phyloP scores from a whole-genome alignment of 1,284 basidiomycete species.

The Tetrapyrgos nigripes region DNA sequence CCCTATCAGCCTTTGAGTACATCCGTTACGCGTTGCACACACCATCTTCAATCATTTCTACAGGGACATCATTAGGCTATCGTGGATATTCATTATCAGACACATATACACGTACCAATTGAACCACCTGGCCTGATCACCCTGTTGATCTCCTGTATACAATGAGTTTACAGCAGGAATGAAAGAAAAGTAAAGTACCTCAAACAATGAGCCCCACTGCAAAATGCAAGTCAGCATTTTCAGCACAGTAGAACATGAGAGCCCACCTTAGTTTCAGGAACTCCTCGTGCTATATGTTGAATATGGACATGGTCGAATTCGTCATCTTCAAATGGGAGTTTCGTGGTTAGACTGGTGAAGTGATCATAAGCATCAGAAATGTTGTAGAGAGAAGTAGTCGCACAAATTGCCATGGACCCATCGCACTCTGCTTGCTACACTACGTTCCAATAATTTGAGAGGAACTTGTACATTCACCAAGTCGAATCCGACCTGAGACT shows the following conservation, averaged over 20 bases:
- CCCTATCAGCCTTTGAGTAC: neutral
- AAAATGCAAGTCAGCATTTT: constrained; percentile 13
- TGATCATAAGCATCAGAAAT: neutral
- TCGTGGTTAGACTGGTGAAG: constrained; percentile 65
- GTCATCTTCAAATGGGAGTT: constrained; percentile 78
- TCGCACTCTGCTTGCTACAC: constrained; percentile 59
- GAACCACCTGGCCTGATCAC: constrained; percentile 71
- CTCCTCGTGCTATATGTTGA: constrained; percentile 63
- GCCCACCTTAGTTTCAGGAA: constrained; percentile 76
- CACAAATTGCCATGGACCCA: constrained; percentile 83
- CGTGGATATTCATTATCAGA: neutral
- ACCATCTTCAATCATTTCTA: neutral
- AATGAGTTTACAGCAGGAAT: neutral
- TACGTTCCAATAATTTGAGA: constrained; percentile 51
- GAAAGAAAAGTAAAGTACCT: constrained; percentile 47
- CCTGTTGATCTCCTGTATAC: constrained; percentile 67
- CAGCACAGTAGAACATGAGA: constrained; percentile 3
- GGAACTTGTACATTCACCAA: constrained; percentile 75
- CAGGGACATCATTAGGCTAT: neutral
- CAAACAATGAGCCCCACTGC: constrained; percentile 73
- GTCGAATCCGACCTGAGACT: constrained; percentile 71
- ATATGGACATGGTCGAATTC: constrained; percentile 82
- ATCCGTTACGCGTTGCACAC: neutral
- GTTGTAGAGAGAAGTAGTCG: constrained; percentile 27
- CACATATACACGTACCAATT: constrained; percentile 53